Evolutionary conservation across 1,139 yeast species (phyloP), one percentile per base, ranked within the genome.

Genomic region (Saccharomycopsis hybrid): DNA sequence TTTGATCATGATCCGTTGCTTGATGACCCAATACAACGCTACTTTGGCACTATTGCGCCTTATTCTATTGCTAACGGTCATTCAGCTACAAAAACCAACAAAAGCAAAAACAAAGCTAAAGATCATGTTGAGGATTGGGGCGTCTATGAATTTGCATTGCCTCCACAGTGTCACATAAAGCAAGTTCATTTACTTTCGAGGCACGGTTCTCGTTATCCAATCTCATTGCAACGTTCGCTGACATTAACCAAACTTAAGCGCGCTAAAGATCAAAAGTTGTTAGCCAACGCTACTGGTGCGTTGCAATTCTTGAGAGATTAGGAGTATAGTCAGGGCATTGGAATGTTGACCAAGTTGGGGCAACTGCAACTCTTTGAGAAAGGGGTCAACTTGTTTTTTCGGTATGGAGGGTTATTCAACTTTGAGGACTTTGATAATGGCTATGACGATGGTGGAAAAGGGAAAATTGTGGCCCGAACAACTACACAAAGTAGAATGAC

Each of bases 131-230:
- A 18, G 18, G 18, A 18, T 18, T 68, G 60, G 53, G 80, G 80
- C 18, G 72, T 76, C 40, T 66, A 70, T 31, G 69, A 74, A 32
- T 67, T 42, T 29, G 62, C 58, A 3, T 55, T 55, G n/a, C 80
- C 80, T 5, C 46, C 38, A 5, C 67, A 66, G 43, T 74, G 79
- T 57, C 60, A 65, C 5, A 57, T 74, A 46, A 69, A 70, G 51
- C 79, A 73, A 57, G 76, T 73, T 18, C 78, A 73, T 53, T 62
- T 72, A 54, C 55, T 71, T 46, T 65, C 72, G 35, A 69, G 80
- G 60, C 80, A 76, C 54, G 80, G 80, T 18, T 78, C 74, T 52
- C 62, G 80, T 54, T 76, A 65, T 59, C 76, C 78, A 24, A 63
- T 71, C 57, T 11, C 45, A 18, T 18, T 18, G 18, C 18, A 4